Base-by-base conservation (phyloP, 1,139 yeast genomes). In the Pichia sp. region DNA sequence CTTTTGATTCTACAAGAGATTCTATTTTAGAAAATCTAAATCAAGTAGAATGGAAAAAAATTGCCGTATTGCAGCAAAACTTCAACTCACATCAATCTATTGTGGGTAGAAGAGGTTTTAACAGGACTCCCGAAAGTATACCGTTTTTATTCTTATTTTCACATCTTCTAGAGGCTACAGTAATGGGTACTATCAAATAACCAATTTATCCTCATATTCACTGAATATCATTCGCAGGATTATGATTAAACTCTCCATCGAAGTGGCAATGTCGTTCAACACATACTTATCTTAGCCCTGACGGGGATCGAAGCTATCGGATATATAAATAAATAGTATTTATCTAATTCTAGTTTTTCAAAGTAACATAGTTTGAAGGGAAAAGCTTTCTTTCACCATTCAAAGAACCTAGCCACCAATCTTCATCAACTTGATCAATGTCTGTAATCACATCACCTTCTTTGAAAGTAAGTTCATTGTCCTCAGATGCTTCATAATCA, bases 361-460 rank as follows among this genome's bases (percentile, higher is more conserved):
- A 56, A 18, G 68, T 59, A 38, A 91, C 97, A 58, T 84, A 88
- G 63, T 84, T 86, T 34, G 94, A 79, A 36, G 98, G 98, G 79
- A 91, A 88, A 43, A 91, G 69, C 43, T 94, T 94, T 49, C 74
- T 71, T 51, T 78, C 83, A 34, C 95, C 96, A 32, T 78, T 63
- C 45, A 77, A 65, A 52, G 79, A 79, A 37, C 98, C 98, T 44
- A 82, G 70, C 97, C 97, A 91, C 98, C 98, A 91, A 57, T 86
- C 96, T 39, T 85, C 95, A 53, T 88, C 96, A 14, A 84, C 84
- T 61, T 85, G 83, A 52, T 86, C 95, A 48, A 91, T 84, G 47
- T 86, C 84, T 18, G 78, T 66, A 51, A 91, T 86, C 47, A 70
- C 54, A 52, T 86, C 97, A 38, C 93, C 95, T 58, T 85, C 96